These are phyloP conservation scores for Komagataella kurtzmanii DNA, from an alignment of 805 yeast genomes.

Conservation along the genomic window DNA sequence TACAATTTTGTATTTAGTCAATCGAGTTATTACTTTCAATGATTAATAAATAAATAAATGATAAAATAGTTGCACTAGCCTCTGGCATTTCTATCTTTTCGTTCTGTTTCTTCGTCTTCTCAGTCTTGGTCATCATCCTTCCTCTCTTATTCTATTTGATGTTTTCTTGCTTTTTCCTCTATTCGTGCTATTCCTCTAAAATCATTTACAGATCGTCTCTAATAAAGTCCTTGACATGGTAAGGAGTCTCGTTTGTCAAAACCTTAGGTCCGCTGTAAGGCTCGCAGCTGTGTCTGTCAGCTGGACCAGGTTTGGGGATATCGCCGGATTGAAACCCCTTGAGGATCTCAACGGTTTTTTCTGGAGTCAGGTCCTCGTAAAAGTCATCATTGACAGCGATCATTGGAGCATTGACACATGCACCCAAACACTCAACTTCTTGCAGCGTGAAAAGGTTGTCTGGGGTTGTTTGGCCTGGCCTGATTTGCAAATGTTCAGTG, in stretches of 20 bases:
- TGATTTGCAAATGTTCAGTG: constrained; percentile 41
- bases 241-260: constrained; percentile 46
- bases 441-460: constrained; percentile 71
- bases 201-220: constrained; percentile 43
- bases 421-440: constrained; percentile 87
- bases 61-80: not conserved
- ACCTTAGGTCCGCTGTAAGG: constrained; percentile 61
- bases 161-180: not conserved
- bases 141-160: not conserved
- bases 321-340: constrained; percentile 53
- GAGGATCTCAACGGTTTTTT: constrained; percentile 45
- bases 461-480: constrained; percentile 66
- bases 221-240: constrained; percentile 55
- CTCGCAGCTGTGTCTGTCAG: constrained; percentile 61
- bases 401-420: constrained; percentile 88
- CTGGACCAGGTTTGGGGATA: constrained; percentile 55
- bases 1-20: too few relatives aligned
- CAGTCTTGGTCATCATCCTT: not conserved
- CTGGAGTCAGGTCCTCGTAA: constrained; percentile 69
- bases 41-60: not conserved
- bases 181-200: not conserved
- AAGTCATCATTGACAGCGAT: constrained; percentile 73
- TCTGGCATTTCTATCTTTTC: not conserved
- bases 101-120: not conserved
- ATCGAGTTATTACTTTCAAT: not conserved